Evolutionary conservation across 441 rosid species (phyloP), one percentile per base, ranked within the genome.

Genomic region (Euphorbia schlechtendalii): DNA sequence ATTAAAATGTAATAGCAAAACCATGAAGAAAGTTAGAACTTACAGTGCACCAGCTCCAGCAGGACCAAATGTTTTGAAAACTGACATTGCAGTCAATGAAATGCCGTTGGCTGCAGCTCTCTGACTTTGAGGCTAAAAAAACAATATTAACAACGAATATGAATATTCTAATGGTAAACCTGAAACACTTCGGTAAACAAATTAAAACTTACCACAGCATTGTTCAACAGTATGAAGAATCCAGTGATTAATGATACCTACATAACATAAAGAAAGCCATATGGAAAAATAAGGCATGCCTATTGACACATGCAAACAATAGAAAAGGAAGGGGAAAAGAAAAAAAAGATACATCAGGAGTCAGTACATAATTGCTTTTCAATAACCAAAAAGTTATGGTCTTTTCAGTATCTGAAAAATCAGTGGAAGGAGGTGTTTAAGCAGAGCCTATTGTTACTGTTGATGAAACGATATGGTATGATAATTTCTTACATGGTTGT

Each of bases 21-120:
- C 51, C 54, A 30, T 1, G 51, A 38, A 49, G 9, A 25, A 30
- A 58, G 10, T 27, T 41, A 53, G 21, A 59, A 79, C 85, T 79
- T 73, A 82, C 85, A 82, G 76, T 32, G 77, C 79, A 63, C 86
- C 86, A 60, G 82, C 95, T 54, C 88, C 87, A 4, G 89, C 95
- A 25, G 95, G 95, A 53, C 95, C 95, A 45, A 82, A 69, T 38
- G 91, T 86, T 76, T 88, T 88, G 71, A 83, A 88, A 53, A 88
- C 45, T 62, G 95, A 88, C 91, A 88, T 85, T 45, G 76, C 88
- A 45, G 95, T 85, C 82, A 86, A 78, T 11, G 95, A 80, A 70
- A 88, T 78, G 68, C 91, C 95, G 76, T 88, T 88, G 56, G 91
- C 91, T 40, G 90, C 83, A 45, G 86, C 91, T 74, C 91, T 82